These are phyloP conservation scores for Sonneratia alba DNA, from an alignment of 345 rosid species.

Conservation along the genomic window DNA sequence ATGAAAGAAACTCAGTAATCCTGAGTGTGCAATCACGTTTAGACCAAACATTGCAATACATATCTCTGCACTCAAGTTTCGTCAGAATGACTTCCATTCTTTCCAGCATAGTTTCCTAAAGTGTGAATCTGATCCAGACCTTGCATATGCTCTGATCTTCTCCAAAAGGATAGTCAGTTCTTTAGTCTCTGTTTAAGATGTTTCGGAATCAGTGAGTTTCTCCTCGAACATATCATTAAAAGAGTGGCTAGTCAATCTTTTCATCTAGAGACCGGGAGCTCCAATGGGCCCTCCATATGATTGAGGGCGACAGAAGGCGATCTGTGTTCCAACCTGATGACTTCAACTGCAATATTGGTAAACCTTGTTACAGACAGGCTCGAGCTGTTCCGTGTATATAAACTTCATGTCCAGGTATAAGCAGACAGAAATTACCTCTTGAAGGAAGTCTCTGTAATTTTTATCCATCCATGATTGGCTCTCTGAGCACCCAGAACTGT, in stretches of 20 bases:
- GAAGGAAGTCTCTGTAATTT: constrained; percentile 44
- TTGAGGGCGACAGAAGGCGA: constrained; percentile 65
- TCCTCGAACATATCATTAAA: neutral
- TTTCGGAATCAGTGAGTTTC: neutral
- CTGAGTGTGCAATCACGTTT: neutral
- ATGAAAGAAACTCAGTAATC: neutral
- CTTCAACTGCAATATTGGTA: constrained; percentile 39
- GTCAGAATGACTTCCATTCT: neutral
- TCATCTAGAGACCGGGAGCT: constrained; percentile 19
- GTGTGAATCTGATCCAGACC: neutral
- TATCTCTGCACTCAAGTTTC: neutral
- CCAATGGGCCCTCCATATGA: constrained; percentile 83
- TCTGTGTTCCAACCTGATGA: constrained; percentile 76
- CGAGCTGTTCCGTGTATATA: neutral
- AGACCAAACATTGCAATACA: neutral
- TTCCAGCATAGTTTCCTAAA: neutral
- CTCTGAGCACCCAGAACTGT: constrained; percentile 21
- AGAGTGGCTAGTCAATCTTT: constrained; percentile 41
- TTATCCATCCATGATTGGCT: constrained; percentile 77
- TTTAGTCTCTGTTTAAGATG: neutral
- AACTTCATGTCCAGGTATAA: neutral
- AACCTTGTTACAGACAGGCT: neutral
- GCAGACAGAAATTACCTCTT: constrained; percentile 35
- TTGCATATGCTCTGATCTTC: neutral
- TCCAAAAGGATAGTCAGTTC: neutral